Evolutionary conservation across 768 basidiomycete genomes (phyloP).

Genomic region (Xerocomellus intermedius): DNA sequence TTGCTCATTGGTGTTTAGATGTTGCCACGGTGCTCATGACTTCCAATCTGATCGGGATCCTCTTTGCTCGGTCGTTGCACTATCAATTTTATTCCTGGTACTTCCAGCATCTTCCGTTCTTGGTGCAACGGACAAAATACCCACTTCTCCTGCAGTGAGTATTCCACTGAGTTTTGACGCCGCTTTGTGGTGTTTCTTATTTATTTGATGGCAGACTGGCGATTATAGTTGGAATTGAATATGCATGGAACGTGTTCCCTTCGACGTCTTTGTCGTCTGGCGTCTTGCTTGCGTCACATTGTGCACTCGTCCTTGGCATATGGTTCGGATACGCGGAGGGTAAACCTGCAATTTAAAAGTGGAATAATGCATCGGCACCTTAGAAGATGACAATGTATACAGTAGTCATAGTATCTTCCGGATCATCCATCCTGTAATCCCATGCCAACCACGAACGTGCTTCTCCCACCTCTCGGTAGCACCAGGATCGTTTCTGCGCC

Average conservation of each 20-base stretch:
- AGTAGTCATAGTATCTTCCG: neutral
- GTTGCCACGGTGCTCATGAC: constrained; percentile 82
- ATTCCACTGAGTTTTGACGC: constrained; percentile 1
- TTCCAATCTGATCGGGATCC: constrained; percentile 86
- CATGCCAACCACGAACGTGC: constrained; percentile 80
- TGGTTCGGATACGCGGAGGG: constrained; percentile 50
- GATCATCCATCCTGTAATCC: constrained; percentile 36
- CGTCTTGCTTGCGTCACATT: constrained; percentile 51
- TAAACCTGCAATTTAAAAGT: constrained; percentile 11
- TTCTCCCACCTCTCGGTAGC: constrained; percentile 78
- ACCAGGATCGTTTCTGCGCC: constrained; percentile 81
- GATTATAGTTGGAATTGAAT: constrained; percentile 67
- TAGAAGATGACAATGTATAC: neutral
- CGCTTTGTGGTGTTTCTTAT: constrained; percentile 1
- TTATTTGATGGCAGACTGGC: constrained; percentile 44
- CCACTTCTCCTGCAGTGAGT: constrained; percentile 62
- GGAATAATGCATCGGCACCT: neutral
- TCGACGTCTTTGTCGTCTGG: constrained; percentile 68
- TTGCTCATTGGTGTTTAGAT: constrained; percentile 46
- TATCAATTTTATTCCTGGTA: constrained; percentile 99
- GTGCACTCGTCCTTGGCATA: constrained; percentile 51
- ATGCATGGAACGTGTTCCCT: constrained; percentile 87
- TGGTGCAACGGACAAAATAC: constrained; percentile 72
- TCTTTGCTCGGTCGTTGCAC: constrained; percentile 92
- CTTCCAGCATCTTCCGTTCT: constrained; percentile 82